phyloP scores from a whole-genome alignment of 176 grass and related monocot genomes.

The Oryza meridionalis region DNA sequence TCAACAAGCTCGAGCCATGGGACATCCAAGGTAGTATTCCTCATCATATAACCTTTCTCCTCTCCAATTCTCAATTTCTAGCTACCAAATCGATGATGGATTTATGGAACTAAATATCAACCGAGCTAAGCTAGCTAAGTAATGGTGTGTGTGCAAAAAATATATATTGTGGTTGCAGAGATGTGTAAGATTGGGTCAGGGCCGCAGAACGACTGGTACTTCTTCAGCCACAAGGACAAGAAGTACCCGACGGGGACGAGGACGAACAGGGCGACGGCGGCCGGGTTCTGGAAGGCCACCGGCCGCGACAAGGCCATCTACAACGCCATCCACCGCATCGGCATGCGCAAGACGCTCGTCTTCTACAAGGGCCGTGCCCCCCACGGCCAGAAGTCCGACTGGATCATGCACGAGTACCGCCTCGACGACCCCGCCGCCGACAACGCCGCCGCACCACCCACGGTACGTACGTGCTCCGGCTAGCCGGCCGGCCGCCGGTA shows the following conservation, averaged over 20 bases:
- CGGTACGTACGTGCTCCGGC: slow-evolving; percentile 16
- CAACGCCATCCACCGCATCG: slow-evolving; percentile 78
- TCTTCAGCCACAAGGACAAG: slow-evolving; percentile 99
- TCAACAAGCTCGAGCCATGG: slow-evolving; percentile 99
- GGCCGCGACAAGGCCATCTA: slow-evolving; percentile 97
- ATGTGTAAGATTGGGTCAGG: slow-evolving; percentile 90
- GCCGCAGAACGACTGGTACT: slow-evolving; percentile 99
- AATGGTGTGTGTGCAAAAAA: too few relatives aligned
- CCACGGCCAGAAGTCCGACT: slow-evolving; percentile 87
- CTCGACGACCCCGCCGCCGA: slow-evolving; percentile 57
- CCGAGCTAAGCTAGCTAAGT: too few relatives aligned
- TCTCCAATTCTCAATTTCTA: too few relatives aligned
- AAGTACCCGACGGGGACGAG: slow-evolving; percentile 98
- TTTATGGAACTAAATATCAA: too few relatives aligned
- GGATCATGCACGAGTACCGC: slow-evolving; percentile 96
- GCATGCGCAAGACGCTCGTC: slow-evolving; percentile 98
- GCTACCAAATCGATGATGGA: too few relatives aligned
- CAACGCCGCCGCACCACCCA: background rate
- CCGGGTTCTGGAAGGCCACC: slow-evolving; percentile 96
- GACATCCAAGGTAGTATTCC: slow-evolving; percentile 73
- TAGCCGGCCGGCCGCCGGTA: background rate
- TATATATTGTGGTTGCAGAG: slow-evolving; percentile 44
- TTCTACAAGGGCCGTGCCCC: slow-evolving; percentile 98
- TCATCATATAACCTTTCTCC: too few relatives aligned
- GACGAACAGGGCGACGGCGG: slow-evolving; percentile 88